Base-by-base conservation (phyloP, 345 rosid species). In the Zanthoxylum bungeanum region DNA sequence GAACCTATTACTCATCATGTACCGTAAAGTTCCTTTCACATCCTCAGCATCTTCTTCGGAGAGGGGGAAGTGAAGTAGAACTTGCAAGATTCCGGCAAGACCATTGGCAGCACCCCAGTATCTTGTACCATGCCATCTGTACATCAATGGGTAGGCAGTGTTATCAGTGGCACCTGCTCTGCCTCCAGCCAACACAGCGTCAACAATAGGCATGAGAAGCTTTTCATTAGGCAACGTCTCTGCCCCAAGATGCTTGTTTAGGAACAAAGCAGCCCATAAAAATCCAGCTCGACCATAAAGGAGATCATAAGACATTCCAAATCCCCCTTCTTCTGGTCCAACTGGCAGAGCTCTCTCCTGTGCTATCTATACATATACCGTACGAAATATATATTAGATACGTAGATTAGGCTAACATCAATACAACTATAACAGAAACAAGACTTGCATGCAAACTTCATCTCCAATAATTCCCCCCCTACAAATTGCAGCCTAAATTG, bases 271-370 rank as follows among this genome's bases (percentile, higher is more conserved):
- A 4, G 95, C 85, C 93, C 95, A 94, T 56, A 94, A 73, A 68
- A 94, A 94, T 51, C 98, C 98, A 27, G 97, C 97, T 84, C 98
- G 81, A 51, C 98, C 98, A 24, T 86, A 84, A 47, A 90, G 90
- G 66, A 92, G 93, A 71, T 94, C 98, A 64, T 92, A 93, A 0
- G 98, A 94, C 97, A 94, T 94, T 39, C 98, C 97, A 12, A 94
- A 85, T 21, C 98, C 97, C 17, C 98, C 98, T 82, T 92, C 97
- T 75, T 87, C 91, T 0, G 98, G 86, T 72, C 98, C 98, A 50
- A 86, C 80, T 0, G 97, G 95, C 31, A 94, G 90, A 58, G 95
- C 98, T 62, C 84, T 86, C 74, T 92, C 98, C 70, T 83, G 82
- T 31, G 98, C 97, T 25, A 87, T 75, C 97, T 91, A 75, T 40